phyloP scores from a whole-genome alignment of 1,139 yeast species.

The Petasospora rhodanensis region DNA sequence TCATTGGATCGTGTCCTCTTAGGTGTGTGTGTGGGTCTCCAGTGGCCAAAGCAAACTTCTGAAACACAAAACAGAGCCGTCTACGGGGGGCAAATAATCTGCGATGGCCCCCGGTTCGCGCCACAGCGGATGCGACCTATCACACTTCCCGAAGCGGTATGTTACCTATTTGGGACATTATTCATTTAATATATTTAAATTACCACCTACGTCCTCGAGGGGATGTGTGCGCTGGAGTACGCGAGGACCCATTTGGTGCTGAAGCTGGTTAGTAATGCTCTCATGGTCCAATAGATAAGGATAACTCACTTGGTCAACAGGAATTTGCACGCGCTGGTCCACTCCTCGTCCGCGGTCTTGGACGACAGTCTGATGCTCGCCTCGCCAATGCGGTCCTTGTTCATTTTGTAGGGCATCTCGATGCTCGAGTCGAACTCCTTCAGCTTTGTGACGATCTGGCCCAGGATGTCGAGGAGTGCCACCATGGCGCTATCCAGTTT shows the following conservation, averaged over 20 bases:
- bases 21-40: no score
- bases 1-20: no score
- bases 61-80: no score
- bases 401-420: slow-evolving; percentile 67
- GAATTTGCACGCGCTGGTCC: slow-evolving; percentile 89
- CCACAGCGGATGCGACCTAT: no score
- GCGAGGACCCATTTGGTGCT: slow-evolving; percentile 34
- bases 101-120: no score
- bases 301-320: slow-evolving; percentile 51
- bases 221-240: slow-evolving; percentile 29
- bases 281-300: background rate
- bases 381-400: slow-evolving; percentile 71
- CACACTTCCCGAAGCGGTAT: no score
- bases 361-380: slow-evolving; percentile 68
- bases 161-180: no score
- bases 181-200: no score
- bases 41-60: no score
- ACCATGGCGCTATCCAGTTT: slow-evolving; percentile 75
- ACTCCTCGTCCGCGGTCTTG: slow-evolving; percentile 60
- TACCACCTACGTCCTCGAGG: slow-evolving; percentile 12
- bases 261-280: slow-evolving; percentile 2
- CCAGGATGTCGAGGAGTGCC: slow-evolving; percentile 60
- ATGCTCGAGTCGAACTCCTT: slow-evolving; percentile 47
- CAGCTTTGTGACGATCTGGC: slow-evolving; percentile 51
- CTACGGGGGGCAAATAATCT: no score